Percentiles rank a stretch among this genome's conserved stretches.
phyloP scores from a whole-genome alignment of 2,329 filamentous ascomycete species.

The Hypoxylon sp. region DNA sequence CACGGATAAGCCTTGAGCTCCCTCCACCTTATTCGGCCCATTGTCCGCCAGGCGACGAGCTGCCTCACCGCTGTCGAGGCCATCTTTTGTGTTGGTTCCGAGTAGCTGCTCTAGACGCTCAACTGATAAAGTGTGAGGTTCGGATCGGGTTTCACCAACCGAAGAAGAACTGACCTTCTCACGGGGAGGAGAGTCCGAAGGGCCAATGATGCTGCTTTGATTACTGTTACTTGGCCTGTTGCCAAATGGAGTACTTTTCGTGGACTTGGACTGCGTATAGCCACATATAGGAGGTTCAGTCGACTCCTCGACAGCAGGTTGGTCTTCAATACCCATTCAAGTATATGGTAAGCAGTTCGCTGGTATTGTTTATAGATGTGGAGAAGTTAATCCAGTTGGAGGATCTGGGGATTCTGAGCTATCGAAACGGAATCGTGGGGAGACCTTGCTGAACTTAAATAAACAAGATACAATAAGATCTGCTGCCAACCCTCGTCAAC shows the following conservation, averaged over 20 bases:
- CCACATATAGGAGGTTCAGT: conserved; percentile 49
- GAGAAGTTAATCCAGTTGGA: conserved; percentile 32
- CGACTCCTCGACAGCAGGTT: conserved; percentile 47
- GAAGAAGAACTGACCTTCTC: conserved; percentile 27
- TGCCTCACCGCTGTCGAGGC: conserved; percentile 70
- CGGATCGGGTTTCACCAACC: conserved; percentile 16
- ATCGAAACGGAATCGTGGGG: conserved; percentile 22
- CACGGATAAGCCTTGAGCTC: conserved; percentile 74
- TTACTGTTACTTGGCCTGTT: conserved; percentile 26
- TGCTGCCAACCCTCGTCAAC: conserved; percentile 23
- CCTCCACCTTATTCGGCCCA: conserved; percentile 76
- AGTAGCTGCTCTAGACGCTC: conserved; percentile 48
- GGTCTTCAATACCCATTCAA: conserved; percentile 48
- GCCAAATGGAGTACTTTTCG: conserved; percentile 31
- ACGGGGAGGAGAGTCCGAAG: conserved; percentile 1
- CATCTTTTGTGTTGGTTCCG: conserved; percentile 61
- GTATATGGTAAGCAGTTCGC: conserved; percentile 35
- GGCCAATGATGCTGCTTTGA: conserved; percentile 2
- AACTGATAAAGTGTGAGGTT: conserved; percentile 45
- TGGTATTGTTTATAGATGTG: conserved; percentile 12
- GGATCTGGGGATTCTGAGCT: conserved; percentile 32
- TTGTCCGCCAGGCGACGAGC: conserved; percentile 69
- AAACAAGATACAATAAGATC: conserved; percentile 31
- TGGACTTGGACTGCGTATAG: conserved; percentile 41
- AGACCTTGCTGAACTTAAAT: no score